phyloP scores from a whole-genome alignment of 2,329 filamentous ascomycete species.

The Emericellopsis atlantica region DNA sequence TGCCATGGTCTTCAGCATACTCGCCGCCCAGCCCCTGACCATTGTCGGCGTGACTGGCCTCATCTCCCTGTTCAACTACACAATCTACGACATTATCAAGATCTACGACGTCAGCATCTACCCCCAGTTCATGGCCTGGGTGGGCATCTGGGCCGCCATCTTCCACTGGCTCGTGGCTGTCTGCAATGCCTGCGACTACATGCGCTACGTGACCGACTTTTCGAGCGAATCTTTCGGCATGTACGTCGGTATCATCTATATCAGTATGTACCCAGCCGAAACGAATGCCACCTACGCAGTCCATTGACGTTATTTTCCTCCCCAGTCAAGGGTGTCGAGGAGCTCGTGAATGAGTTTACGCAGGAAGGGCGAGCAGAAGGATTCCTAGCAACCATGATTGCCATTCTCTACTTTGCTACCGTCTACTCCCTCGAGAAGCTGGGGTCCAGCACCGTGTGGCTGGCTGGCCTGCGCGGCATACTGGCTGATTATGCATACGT shows the following conservation, averaged over 20 bases:
- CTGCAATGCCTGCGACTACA: conserved; percentile 41
- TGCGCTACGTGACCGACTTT: conserved; percentile 46
- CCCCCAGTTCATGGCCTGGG: conserved; percentile 41
- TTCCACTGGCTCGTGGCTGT: conserved; percentile 42
- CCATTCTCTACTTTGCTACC: conserved; percentile 29
- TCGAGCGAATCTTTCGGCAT: conserved; percentile 38
- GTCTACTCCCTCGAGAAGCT: conserved; percentile 36
- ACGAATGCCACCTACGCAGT: no score
- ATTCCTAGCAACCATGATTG: conserved; percentile 23
- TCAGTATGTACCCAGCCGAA: conserved; percentile 18
- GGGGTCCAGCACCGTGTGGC: conserved; percentile 28
- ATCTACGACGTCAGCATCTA: conserved; percentile 35
- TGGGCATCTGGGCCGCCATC: conserved; percentile 42
- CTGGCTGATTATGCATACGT: conserved; percentile 40
- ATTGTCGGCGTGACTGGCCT: conserved; percentile 44
- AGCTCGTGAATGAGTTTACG: conserved; percentile 36
- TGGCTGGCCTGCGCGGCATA: conserved; percentile 27
- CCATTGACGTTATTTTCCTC: conserved; percentile 1
- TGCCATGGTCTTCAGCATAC: conserved; percentile 37
- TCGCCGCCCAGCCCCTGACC: conserved; percentile 39
- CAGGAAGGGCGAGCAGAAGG: conserved; percentile 21
- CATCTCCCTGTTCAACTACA: conserved; percentile 44
- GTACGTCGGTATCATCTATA: conserved; percentile 44
- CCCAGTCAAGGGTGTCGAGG: conserved; percentile 41
- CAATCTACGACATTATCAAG: conserved; percentile 42